These are phyloP conservation scores for Aspergillus brasiliensis DNA, from an alignment of 2,329 filamentous ascomycete species.

Conservation along the genomic window DNA sequence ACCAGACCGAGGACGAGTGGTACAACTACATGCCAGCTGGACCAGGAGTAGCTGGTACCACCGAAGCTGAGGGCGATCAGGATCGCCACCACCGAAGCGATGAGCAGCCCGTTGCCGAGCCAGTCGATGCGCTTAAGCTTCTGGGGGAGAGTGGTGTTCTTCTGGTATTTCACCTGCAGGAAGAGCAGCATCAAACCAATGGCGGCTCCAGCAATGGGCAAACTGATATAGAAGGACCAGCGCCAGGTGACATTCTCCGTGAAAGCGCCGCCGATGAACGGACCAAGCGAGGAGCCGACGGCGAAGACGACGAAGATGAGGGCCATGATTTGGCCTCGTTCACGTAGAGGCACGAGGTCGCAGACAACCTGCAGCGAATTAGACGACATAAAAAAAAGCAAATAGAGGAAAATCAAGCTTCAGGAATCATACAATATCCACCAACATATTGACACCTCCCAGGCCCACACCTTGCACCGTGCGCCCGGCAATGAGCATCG, in stretches of 20 bases:
- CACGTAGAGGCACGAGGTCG: conserved; percentile 48
- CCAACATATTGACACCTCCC: conserved; percentile 47
- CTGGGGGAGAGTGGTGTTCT: conserved; percentile 4
- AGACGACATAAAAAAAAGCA: no score
- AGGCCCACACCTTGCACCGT: conserved; percentile 57
- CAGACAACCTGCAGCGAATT: conserved; percentile 37
- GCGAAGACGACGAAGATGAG: conserved; percentile 21
- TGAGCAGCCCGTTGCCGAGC: conserved; percentile 29
- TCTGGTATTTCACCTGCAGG: conserved; percentile 17
- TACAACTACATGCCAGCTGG: conserved; percentile 27
- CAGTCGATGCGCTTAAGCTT: conserved; percentile 27
- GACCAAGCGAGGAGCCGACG: conserved; percentile 51
- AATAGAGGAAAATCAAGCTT: no score
- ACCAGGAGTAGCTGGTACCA: conserved; percentile 32
- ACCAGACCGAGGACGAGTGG: conserved; percentile 28
- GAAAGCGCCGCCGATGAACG: conserved; percentile 39
- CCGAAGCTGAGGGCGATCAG: conserved; percentile 34
- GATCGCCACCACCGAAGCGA: conserved; percentile 27
- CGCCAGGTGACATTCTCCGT: conserved; percentile 25
- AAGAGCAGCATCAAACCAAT: conserved; percentile 28
- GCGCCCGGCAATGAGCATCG: conserved; percentile 58
- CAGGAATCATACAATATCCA: conserved; percentile 34
- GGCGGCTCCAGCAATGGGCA: conserved; percentile 27
- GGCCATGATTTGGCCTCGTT: conserved; percentile 30
- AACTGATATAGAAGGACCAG: conserved; percentile 36